Evolutionary conservation across 352 stramenopile species (phyloP), one percentile per base, ranked within the genome.

Genomic region (Phytophthora tentaculata): DNA sequence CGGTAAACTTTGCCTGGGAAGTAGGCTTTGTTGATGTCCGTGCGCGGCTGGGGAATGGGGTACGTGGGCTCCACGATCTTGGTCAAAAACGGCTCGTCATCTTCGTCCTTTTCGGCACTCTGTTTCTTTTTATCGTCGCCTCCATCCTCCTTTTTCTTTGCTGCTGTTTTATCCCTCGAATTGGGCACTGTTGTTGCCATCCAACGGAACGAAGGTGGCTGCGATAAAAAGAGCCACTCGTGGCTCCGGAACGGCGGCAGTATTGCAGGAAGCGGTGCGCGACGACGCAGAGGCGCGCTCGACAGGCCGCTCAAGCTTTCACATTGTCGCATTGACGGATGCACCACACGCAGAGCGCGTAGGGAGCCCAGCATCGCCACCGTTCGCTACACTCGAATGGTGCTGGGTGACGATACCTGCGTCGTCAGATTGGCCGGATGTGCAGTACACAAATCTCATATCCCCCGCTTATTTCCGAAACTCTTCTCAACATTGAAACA

Each of bases 1-100:
- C 82, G 84, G 61, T 90, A 94, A n/a, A 76, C 71, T 67, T 95
- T 91, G 39, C 84, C 84, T 13, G 88, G 88, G 57, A 94, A 95
- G 59, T 95, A 95, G 20, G 83, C 84, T 69, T 94, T 91, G 74
- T 94, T 93, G 48, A 95, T 86, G 58, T 95, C 88, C 35, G 85
- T 88, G 17, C 81, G 81, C n/a, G 76, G 81, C 58, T 86, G 84
- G 35, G 71, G 77, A 29, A 41, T 69, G 13, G 74, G 80, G 57
- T 82, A 80, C 61, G 72, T 80, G 22, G 73, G 69, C 48, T 88
- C 74, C 20, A 83, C 64, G 19, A 69, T 53, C 61, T 77, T 78
- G 51, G 68, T 82, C 20, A 73, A 54, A 52, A 77, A 73, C 22
- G 67, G 71, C 35, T 84, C 68, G 35, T 79, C 71, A 12, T 61